Percentiles rank a stretch among this genome's conserved stretches.
Conservation (phyloP, 768 basidiomycete genomes). For the Hirschioporus abietinus region DNA sequence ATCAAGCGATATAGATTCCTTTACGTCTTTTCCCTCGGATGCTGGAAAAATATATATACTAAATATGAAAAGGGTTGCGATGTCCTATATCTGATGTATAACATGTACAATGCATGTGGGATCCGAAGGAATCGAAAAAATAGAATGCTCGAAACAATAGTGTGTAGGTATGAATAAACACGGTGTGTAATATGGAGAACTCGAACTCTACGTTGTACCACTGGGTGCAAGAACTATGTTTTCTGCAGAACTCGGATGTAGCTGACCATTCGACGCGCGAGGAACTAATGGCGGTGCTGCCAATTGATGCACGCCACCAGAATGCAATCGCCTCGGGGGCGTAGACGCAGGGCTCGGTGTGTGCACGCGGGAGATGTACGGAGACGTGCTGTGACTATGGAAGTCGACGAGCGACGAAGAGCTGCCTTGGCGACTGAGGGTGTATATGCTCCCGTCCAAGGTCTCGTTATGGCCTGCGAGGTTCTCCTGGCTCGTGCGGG, state of each 20-base stretch:
- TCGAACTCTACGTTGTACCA: neutral
- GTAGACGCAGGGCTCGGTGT: neutral
- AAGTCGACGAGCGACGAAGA: neutral
- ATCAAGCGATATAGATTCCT: no score
- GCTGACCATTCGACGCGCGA: neutral
- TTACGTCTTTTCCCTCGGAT: no score
- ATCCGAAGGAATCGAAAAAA: neutral
- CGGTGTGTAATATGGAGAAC: neutral
- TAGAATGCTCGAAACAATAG: neutral
- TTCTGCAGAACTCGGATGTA: neutral
- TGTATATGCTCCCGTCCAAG: neutral
- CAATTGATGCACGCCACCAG: neutral
- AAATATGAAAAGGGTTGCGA: neutral
- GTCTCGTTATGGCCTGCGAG: neutral
- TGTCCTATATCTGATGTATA: neutral
- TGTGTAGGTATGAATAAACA: neutral
- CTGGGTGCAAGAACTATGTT: neutral
- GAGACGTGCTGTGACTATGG: neutral
- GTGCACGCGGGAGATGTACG: neutral
- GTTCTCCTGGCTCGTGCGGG: neutral
- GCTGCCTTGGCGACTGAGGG: neutral
- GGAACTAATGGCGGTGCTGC: neutral
- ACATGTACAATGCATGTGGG: neutral
- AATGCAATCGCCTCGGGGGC: neutral
- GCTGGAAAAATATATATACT: neutral